phyloP scores from a whole-genome alignment of 75 land plant species.

The Larix kaempferi region DNA sequence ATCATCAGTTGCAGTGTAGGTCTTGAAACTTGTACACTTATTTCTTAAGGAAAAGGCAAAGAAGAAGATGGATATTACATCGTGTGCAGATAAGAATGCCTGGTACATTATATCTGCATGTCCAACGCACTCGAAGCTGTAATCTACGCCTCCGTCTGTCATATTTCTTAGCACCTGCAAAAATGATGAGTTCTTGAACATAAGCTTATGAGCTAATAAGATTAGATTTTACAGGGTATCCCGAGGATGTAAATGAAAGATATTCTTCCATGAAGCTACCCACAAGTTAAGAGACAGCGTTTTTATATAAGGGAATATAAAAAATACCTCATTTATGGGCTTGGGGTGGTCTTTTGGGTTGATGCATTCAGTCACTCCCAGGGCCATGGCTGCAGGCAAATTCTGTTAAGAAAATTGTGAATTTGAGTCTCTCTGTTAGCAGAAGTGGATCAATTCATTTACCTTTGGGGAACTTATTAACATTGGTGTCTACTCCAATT shows the following conservation, averaged over 20 bases:
- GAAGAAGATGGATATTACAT: slow-evolving; percentile 4
- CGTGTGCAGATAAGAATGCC: slow-evolving; percentile 28
- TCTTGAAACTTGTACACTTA: too few species aligned
- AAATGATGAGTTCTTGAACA: too few species aligned
- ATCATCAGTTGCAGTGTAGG: too few species aligned
- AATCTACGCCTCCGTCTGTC: slow-evolving; percentile 43
- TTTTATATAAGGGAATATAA: too few species aligned
- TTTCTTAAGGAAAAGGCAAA: neutral
- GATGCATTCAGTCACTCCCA: slow-evolving; percentile 27
- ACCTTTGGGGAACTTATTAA: slow-evolving; percentile 29
- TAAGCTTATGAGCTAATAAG: neutral
- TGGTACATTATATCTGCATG: slow-evolving; percentile 20
- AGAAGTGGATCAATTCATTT: neutral
- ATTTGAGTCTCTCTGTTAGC: neutral
- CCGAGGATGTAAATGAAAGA: too few species aligned
- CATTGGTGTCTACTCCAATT: slow-evolving; percentile 36
- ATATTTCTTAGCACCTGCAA: slow-evolving; percentile 30
- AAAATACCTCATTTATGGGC: slow-evolving; percentile 33
- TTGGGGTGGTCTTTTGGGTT: slow-evolving; percentile 31
- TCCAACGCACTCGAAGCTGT: slow-evolving; percentile 48
- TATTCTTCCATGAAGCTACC: too few species aligned
- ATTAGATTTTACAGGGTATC: neutral
- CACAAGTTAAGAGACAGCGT: too few species aligned
- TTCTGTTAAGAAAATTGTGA: too few species aligned
- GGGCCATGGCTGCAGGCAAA: slow-evolving; percentile 12